Evolutionary conservation across 192 early-diverging fungal genomes (phyloP), one percentile per base, ranked within the genome.

Genomic region (Diversispora epigaea): DNA sequence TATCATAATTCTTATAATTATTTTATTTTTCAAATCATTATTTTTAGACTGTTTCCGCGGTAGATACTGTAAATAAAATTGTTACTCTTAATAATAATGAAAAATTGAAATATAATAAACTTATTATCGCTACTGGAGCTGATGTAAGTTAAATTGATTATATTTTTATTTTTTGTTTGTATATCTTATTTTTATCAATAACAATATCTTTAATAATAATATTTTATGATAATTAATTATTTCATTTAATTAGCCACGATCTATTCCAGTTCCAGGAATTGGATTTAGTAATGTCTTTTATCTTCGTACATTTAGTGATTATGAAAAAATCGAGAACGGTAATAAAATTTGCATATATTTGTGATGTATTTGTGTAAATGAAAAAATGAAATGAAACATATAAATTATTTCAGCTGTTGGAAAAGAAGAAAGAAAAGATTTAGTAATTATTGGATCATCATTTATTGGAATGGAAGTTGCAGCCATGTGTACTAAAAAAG

Each of bases 391-490:
- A 21, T 40, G 10, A 14, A 15, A 40, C 22, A 46, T 32, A 17
- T 4, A 19, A 17, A 73, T 75, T 52, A 73, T 68, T n/a, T 46
- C 78, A 47, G 61, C 57, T 6, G 56, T 63, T 25, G 25, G 73
- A 41, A 57, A 60, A 0, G 63, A 62, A 14, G 66, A 71, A 21
- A 84, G 83, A 73, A 86, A 86, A 22, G 83, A 83, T 45, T 71
- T 89, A 8, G 86, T 87, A 9, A 79, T 89, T 60, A 79, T 89
- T 56, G 88, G 88, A 0, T 86, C 87, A 45, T 81, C 82, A 40
- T 89, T 88, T 71, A 88, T 89, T 77, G 87, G 88, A 14, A 82
- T 89, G 86, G 88, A 89, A 73, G 63, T 84, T 8, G 87, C 86
- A 9, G 57, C 84, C 11, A 76, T 82, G 17, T 77, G 81, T 0